These are phyloP conservation scores for Aquilaria agallochum DNA, from an alignment of 441 rosid genomes.

Conservation along the genomic window DNA sequence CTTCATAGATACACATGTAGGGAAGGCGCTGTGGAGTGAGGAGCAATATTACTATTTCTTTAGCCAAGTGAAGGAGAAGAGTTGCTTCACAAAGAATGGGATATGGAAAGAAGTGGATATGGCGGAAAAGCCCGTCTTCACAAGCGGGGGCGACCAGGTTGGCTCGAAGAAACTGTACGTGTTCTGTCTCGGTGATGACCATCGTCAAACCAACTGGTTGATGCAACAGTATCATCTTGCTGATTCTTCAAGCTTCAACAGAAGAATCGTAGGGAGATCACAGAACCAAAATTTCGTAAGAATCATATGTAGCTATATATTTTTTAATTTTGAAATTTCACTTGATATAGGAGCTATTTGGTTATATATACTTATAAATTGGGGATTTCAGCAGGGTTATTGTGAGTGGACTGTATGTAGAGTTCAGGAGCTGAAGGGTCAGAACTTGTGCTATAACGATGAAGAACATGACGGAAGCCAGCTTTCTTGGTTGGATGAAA, in stretches of 20 bases:
- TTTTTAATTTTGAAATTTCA: slow-evolving; percentile 4
- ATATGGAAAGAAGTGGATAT: slow-evolving; percentile 32
- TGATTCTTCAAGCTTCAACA: not conserved
- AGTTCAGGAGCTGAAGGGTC: slow-evolving; percentile 26
- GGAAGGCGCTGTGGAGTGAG: slow-evolving; percentile 38
- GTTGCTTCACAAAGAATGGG: slow-evolving; percentile 22
- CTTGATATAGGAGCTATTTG: too few species aligned
- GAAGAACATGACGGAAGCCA: slow-evolving; percentile 26
- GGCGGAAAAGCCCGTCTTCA: slow-evolving; percentile 25
- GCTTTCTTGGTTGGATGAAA: slow-evolving; percentile 43
- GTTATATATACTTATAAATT: too few species aligned
- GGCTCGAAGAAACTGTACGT: slow-evolving; percentile 32
- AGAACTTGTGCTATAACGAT: slow-evolving; percentile 6
- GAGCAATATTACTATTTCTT: slow-evolving; percentile 34
- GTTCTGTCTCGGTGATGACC: slow-evolving; percentile 22
- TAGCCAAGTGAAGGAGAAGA: slow-evolving; percentile 21
- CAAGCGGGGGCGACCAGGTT: slow-evolving; percentile 16
- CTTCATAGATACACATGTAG: slow-evolving; percentile 8
- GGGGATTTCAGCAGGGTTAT: slow-evolving; percentile 12
- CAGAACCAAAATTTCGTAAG: slow-evolving; percentile 1
- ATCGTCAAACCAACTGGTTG: slow-evolving; percentile 34
- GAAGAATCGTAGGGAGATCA: too few species aligned
- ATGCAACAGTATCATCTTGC: slow-evolving; percentile 37
- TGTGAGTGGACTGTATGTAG: slow-evolving; percentile 30
- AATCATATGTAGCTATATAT: slow-evolving; percentile 13